Base-by-base conservation (phyloP, 352 stramenopile genomes). In the Aphanomyces cochlioides region DNA sequence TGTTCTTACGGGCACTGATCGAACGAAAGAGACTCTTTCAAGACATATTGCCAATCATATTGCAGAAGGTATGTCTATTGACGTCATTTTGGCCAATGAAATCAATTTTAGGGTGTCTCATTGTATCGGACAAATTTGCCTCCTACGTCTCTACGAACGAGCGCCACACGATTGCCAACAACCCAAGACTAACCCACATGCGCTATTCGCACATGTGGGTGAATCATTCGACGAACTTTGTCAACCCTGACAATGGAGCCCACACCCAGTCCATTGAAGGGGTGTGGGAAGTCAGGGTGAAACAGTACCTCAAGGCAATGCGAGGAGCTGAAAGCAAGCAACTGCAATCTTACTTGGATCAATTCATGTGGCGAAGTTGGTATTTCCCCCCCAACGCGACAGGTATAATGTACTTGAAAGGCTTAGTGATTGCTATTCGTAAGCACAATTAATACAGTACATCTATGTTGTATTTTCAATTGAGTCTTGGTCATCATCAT, bases 211-310 rank as follows among this genome's bases (percentile, higher is more conserved):
- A n/a, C n/a, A n/a, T n/a, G n/a, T n/a, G n/a, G n/a, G n/a, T n/a
- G n/a, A n/a, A n/a, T n/a, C n/a, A n/a, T n/a, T n/a, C n/a, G 58
- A 28, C 28, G 2, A 28, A 28, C 28, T 28, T 28, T 28, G 56
- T 38, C 47, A 67, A 75, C 47, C 70, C 61, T 15, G n/a, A 21
- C 4, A 72, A 60, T 12, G 61, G 69, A 3, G 63, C 47, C 4
- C 70, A 75, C 64, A 75, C 70, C 3, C 69, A 72, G 41, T 15
- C 28, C 1, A 72, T 68, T 17, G 61, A 75, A 47, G 63, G 70
- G 3, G 15, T 63, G 1, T 75, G 70, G 70, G 69, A 71, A 39
- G 47, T 65, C 5, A 5, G 45, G 4, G 19, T 74, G 5, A 74
- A 70, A 54, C 6, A 36, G 4, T 50, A 34, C 47, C 54, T 65